Conservation (phyloP, 768 basidiomycete species). For the Kwoniella botswanensis region DNA sequence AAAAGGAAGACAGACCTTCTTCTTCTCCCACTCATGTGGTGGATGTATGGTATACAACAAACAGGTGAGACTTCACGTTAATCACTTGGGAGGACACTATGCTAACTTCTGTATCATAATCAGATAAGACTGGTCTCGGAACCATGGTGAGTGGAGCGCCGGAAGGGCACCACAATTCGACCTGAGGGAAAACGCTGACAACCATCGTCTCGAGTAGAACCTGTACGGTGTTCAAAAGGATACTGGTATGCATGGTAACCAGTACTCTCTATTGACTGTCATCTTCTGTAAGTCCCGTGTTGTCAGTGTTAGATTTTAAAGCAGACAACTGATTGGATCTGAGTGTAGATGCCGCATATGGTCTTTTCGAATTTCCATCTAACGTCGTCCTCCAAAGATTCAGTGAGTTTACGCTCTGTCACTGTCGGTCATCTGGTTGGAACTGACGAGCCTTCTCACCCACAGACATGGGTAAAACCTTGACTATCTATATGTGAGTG, state of each 20-base stretch:
- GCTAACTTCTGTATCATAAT: no score
- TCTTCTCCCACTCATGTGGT: slow-evolving; percentile 43
- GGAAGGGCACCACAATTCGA: neutral
- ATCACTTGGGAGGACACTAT: no score
- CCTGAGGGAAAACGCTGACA: neutral
- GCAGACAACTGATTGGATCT: neutral
- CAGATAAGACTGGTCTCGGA: slow-evolving; percentile 35
- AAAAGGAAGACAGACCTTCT: slow-evolving; percentile 30
- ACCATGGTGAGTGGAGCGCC: slow-evolving; percentile 9
- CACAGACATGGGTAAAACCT: slow-evolving; percentile 36
- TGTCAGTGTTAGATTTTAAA: neutral
- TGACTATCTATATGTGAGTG: slow-evolving; percentile 32
- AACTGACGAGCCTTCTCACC: neutral
- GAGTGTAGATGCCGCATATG: slow-evolving; percentile 25
- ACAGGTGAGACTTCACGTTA: neutral
- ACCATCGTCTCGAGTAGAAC: slow-evolving; percentile 1
- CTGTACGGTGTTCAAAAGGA: slow-evolving; percentile 29
- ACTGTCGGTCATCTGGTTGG: neutral
- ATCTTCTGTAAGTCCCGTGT: slow-evolving; percentile 20
- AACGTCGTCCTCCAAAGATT: slow-evolving; percentile 37
- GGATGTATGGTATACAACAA: slow-evolving; percentile 47
- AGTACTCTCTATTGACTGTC: slow-evolving; percentile 39
- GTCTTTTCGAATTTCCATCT: slow-evolving; percentile 39
- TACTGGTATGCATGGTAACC: slow-evolving; percentile 36
- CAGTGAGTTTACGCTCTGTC: slow-evolving; percentile 11